Evolutionary conservation across 495 filamentous ascomycete species (phyloP).

Genomic region (Filosporella fistucella): DNA sequence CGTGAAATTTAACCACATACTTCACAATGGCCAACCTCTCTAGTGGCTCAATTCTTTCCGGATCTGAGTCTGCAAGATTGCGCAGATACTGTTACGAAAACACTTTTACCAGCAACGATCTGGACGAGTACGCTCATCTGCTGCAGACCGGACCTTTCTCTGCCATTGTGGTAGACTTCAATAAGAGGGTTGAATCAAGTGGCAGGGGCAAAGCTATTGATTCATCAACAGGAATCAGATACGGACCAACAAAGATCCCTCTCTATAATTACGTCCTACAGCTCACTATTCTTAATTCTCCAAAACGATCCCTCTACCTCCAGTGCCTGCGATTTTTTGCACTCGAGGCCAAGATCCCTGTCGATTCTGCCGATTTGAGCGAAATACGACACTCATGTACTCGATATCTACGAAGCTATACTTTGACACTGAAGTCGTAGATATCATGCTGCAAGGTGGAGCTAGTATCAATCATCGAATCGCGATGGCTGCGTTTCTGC

Average conservation of each 20-base stretch:
- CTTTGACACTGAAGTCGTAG: slow-evolving; percentile 1
- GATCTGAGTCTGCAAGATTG: not conserved
- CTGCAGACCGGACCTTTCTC: not conserved
- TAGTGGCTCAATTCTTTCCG: not conserved
- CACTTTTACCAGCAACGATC: slow-evolving; percentile 4
- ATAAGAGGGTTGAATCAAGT: not conserved
- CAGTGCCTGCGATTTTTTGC: not conserved
- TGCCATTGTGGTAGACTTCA: not conserved
- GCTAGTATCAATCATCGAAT: slow-evolving; percentile 5
- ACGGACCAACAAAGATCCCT: slow-evolving; percentile 4
- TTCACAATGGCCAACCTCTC: not conserved
- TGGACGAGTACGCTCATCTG: slow-evolving; percentile 1
- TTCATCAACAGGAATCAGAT: not conserved
- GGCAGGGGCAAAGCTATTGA: not conserved
- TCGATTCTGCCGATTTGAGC: slow-evolving; percentile 8
- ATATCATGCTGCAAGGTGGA: slow-evolving; percentile 1
- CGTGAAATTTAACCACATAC: too few relatives aligned
- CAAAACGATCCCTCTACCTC: not conserved
- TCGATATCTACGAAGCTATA: slow-evolving; percentile 9
- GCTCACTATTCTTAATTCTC: slow-evolving; percentile 4
- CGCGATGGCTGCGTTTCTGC: slow-evolving; percentile 4
- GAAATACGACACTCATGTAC: slow-evolving; percentile 1
- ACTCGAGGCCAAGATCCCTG: slow-evolving; percentile 1
- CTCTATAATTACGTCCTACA: slow-evolving; percentile 7
- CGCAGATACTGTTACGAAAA: not conserved